phyloP scores from a whole-genome alignment of 2,329 filamentous ascomycete genomes.

The Falciphora oryzae region DNA sequence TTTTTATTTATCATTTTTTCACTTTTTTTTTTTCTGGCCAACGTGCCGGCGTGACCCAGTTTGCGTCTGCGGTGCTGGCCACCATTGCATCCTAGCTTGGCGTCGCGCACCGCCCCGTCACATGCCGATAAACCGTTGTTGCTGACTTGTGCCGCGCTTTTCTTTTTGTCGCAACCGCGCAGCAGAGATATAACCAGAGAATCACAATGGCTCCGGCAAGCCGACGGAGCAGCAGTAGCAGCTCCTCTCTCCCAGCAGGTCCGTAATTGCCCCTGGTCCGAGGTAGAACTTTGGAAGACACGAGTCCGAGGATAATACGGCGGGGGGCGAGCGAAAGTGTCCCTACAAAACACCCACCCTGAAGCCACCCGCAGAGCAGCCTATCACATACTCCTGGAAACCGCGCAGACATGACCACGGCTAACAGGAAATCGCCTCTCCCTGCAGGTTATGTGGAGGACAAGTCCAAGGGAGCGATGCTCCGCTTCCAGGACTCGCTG shows the following conservation, averaged over 20 bases:
- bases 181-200: slow-evolving; percentile 19
- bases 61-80: not conserved
- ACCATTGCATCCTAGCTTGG: not conserved
- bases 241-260: slow-evolving; percentile 48
- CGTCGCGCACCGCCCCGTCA: not conserved
- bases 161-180: slow-evolving; percentile 1
- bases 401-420: not conserved
- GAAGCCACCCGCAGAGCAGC: not conserved
- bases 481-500: slow-evolving; percentile 81
- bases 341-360: not conserved
- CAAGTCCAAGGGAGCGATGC: slow-evolving; percentile 70
- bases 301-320: too few relatives aligned
- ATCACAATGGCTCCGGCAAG: slow-evolving; percentile 46
- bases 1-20: slow-evolving; percentile 2
- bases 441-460: slow-evolving; percentile 70
- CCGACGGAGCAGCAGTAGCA: slow-evolving; percentile 52
- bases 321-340: not conserved
- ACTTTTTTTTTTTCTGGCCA: not conserved
- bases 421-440: slow-evolving; percentile 2
- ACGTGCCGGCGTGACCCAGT: not conserved
- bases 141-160: slow-evolving; percentile 5
- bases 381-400: not conserved
- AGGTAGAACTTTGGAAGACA: not conserved
- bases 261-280: slow-evolving; percentile 15
- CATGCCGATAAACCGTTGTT: slow-evolving; percentile 5